phyloP scores from a whole-genome alignment of 352 stramenopile species.

The Phytophthora citrophthora region DNA sequence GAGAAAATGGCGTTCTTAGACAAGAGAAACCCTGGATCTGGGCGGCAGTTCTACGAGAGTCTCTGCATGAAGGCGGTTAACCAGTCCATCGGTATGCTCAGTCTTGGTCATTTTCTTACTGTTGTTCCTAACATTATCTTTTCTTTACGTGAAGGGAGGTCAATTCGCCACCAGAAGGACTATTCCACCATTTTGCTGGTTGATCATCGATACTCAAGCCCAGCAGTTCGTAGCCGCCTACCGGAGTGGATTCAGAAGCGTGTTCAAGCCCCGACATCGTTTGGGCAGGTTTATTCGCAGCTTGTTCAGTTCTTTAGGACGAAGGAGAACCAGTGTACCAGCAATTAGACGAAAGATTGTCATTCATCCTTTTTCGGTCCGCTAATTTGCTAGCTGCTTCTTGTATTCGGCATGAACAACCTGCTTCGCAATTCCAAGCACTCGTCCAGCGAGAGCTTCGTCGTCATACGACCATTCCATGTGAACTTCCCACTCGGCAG shows the following conservation, averaged over 20 bases:
- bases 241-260: slow-evolving; percentile 87
- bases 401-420: slow-evolving; percentile 74
- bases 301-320: slow-evolving; percentile 82
- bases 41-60: slow-evolving; percentile 96
- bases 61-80: slow-evolving; percentile 99
- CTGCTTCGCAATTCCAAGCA: slow-evolving; percentile 85
- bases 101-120: not conserved
- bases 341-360: slow-evolving; percentile 7
- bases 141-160: slow-evolving; percentile 64
- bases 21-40: slow-evolving; percentile 57
- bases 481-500: slow-evolving; percentile 80
- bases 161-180: slow-evolving; percentile 98
- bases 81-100: slow-evolving; percentile 95
- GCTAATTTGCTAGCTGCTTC: slow-evolving; percentile 39
- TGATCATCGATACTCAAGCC: slow-evolving; percentile 93
- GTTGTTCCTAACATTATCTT: slow-evolving; percentile 15
- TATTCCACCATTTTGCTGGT: slow-evolving; percentile 97
- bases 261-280: slow-evolving; percentile 63
- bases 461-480: slow-evolving; percentile 89
- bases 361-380: slow-evolving; percentile 13
- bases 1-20: slow-evolving; percentile 98
- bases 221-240: slow-evolving; percentile 64
- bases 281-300: slow-evolving; percentile 75
- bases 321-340: slow-evolving; percentile 37
- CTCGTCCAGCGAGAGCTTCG: slow-evolving; percentile 80